Percentiles rank a stretch among this genome's conserved stretches.
Evolutionary conservation across 2,329 filamentous ascomycete species (phyloP).

Genomic region (Ramichloridium luteum): DNA sequence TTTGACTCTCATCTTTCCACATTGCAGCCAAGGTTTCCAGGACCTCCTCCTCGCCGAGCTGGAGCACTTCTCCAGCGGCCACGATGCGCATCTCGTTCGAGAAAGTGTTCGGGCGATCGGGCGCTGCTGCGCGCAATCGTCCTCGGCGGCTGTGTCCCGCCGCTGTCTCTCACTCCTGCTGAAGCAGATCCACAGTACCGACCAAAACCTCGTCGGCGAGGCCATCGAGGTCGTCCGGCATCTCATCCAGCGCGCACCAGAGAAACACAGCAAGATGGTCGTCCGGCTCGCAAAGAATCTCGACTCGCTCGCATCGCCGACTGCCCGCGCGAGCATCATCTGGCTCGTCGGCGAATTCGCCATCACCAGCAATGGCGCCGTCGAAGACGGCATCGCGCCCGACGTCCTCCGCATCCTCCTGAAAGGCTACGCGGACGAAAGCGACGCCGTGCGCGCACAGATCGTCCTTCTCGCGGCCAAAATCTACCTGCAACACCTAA

Average conservation of each 20-base stretch:
- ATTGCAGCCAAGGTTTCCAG: slow-evolving; percentile 63
- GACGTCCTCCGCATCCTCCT: slow-evolving; percentile 82
- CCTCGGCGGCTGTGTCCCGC: slow-evolving; percentile 51
- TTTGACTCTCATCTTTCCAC: slow-evolving; percentile 79
- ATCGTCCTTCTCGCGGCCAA: slow-evolving; percentile 91
- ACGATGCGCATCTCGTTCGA: slow-evolving; percentile 65
- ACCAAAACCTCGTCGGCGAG: slow-evolving; percentile 80
- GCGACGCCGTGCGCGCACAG: slow-evolving; percentile 76
- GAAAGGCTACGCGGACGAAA: slow-evolving; percentile 73
- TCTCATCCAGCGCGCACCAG: slow-evolving; percentile 81
- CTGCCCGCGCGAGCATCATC: slow-evolving; percentile 85
- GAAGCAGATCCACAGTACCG: slow-evolving; percentile 74
- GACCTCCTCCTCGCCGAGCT: slow-evolving; percentile 83
- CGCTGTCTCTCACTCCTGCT: slow-evolving; percentile 75
- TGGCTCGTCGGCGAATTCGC: slow-evolving; percentile 96
- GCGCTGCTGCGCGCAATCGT: slow-evolving; percentile 70
- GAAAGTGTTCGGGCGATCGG: slow-evolving; percentile 90
- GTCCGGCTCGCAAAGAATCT: slow-evolving; percentile 82
- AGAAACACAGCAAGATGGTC: slow-evolving; percentile 71
- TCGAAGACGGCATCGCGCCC: slow-evolving; percentile 75
- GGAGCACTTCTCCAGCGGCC: slow-evolving; percentile 74
- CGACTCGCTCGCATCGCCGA: slow-evolving; percentile 74
- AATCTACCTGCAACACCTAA: slow-evolving; percentile 82
- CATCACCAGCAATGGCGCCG: slow-evolving; percentile 45
- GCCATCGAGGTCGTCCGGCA: slow-evolving; percentile 90